phyloP scores from a whole-genome alignment of 495 filamentous ascomycete genomes.

The Achaetomiella virescens region DNA sequence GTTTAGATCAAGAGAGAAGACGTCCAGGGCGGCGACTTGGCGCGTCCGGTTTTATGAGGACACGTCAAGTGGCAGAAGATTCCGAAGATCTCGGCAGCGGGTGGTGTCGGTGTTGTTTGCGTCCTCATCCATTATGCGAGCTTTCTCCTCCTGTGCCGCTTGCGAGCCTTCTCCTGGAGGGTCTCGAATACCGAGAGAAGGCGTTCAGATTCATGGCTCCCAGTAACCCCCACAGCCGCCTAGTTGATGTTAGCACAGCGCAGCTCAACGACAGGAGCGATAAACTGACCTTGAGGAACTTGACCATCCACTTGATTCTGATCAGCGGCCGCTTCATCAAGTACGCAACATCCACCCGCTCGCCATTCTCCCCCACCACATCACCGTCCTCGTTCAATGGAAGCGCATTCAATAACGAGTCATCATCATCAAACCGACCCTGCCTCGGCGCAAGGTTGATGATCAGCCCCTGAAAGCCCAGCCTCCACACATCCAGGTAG shows the following conservation, averaged over 20 bases:
- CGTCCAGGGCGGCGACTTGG: conserved; percentile 79
- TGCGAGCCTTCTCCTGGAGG: conserved; percentile 70
- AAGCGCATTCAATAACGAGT: conserved; percentile 62
- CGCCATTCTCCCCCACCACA: conserved; percentile 68
- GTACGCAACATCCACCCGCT: conserved; percentile 91
- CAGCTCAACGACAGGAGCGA: not conserved
- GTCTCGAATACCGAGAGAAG: conserved; percentile 49
- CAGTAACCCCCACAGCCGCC: conserved; percentile 39
- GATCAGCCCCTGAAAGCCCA: conserved; percentile 92
- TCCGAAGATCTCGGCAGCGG: conserved; percentile 69
- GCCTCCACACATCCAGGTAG: conserved; percentile 84
- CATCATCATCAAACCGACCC: conserved; percentile 40
- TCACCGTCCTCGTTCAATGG: conserved; percentile 73
- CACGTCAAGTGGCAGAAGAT: conserved; percentile 58
- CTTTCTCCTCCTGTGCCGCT: conserved; percentile 76
- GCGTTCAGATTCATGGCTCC: conserved; percentile 25
- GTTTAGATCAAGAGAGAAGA: conserved; percentile 75
- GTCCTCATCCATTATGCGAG: conserved; percentile 83
- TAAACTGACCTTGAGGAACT: conserved; percentile 63
- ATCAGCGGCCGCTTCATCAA: conserved; percentile 84
- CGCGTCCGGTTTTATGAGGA: conserved; percentile 66
- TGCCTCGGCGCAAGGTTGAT: conserved; percentile 79
- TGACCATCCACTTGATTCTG: conserved; percentile 79
- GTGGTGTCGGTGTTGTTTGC: conserved; percentile 77
- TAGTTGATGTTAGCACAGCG: conserved; percentile 13